Evolutionary conservation across 2,329 filamentous ascomycete species (phyloP).

Genomic region (Aspergillus glaucus): DNA sequence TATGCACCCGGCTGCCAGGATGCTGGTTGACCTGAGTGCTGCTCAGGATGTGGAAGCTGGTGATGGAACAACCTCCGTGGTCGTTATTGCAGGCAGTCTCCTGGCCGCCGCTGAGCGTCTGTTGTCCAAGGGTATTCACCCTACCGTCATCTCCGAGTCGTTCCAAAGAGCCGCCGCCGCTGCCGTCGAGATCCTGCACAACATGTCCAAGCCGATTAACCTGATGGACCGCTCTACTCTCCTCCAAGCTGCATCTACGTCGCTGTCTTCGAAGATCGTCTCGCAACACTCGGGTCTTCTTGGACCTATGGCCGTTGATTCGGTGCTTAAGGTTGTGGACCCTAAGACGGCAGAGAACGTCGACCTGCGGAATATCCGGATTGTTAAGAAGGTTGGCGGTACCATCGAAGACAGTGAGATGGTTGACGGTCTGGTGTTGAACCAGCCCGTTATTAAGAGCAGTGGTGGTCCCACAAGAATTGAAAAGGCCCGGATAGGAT

Average conservation of each 20-base stretch:
- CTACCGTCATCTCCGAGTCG: conserved; percentile 92
- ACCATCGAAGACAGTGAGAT: conserved; percentile 98
- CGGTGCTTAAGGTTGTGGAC: conserved; percentile 92
- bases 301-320: conserved; percentile 96
- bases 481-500: conserved; percentile 93
- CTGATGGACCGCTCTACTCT: conserved; percentile 82
- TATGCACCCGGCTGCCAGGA: conserved; percentile 98
- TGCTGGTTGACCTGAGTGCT: conserved; percentile 94
- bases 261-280: conserved; percentile 96
- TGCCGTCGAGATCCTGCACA: conserved; percentile 81
- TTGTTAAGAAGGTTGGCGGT: conserved; percentile 94
- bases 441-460: conserved; percentile 88
- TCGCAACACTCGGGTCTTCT: conserved; percentile 92
- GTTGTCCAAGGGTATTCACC: conserved; percentile 87
- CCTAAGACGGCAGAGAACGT: conserved; percentile 93
- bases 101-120: conserved; percentile 89
- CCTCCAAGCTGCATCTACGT: conserved; percentile 93
- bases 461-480: conserved; percentile 85
- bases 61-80: conserved; percentile 96
- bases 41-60: conserved; percentile 98
- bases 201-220: conserved; percentile 91
- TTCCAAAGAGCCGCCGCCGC: conserved; percentile 92
- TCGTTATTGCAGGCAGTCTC: conserved; percentile 93
- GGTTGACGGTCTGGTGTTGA: conserved; percentile 87
- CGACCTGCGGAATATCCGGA: conserved; percentile 90